Evolutionary conservation across 1,139 yeast species (phyloP), one percentile per base, ranked within the genome.

Genomic region (Kurtzmaniella quercitrusa): DNA sequence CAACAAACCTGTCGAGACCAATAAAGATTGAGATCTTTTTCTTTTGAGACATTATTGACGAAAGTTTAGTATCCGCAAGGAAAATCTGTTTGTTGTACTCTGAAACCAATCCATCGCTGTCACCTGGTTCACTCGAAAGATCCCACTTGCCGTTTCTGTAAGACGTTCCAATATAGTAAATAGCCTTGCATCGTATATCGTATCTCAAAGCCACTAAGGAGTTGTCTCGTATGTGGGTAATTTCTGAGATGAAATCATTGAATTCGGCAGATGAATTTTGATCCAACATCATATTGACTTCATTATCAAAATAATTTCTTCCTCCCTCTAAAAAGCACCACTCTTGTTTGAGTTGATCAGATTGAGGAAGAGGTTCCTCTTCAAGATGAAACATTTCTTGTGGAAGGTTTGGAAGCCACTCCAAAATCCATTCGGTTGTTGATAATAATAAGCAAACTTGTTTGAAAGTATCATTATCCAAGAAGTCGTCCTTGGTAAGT

Each of bases 111-210:
- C 75, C 73, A 50, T 84, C 93, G 3, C 86, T 77, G 51, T 82
- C 88, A 5, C 82, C 84, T 0, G 80, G 75, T 51, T 78, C 82
- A 17, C 71, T 65, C 3, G 61, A 45, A 39, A 74, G 70, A 50
- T 70, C 61, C 77, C 80, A 75, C 38, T 66, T 70, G 18, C 64
- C 63, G 36, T 60, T 64, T 42, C 55, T 57, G 49, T 66, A 68
- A 14, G 78, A 72, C 43, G 68, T 71, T 11, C 81, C 77, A 36
- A 85, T 72, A 53, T 76, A 78, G 56, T 78, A 80, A 15, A 85
- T 73, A 2, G 81, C 75, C 45, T 84, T 76, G 42, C 80, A 74
- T 46, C 89, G 70, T 38, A 83, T 59, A 55, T 85, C 93, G 49
- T 82, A 81, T 42, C 95, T 67, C 37, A 88, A 63, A 2, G 84